Conservation (phyloP, 768 basidiomycete species). For the Mycena polygramma region DNA sequence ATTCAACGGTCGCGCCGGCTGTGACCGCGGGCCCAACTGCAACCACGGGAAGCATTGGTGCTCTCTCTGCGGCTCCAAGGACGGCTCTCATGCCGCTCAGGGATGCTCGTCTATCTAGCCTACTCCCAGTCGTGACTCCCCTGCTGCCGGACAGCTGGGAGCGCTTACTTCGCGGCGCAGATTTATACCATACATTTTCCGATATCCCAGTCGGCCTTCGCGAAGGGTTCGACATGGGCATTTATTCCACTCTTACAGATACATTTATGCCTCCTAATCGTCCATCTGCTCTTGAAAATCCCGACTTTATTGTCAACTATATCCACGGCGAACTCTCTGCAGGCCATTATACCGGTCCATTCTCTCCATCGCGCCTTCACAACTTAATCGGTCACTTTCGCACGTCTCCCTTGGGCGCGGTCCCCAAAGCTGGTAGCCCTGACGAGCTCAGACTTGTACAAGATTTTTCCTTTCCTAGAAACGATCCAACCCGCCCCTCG, state of each 20-base stretch:
- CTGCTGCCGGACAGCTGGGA: slow-evolving; percentile 40
- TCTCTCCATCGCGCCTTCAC: too few relatives aligned
- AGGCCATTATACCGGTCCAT: too few relatives aligned
- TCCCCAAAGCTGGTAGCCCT: too few relatives aligned
- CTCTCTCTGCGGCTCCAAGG: slow-evolving; percentile 32
- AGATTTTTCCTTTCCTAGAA: too few relatives aligned
- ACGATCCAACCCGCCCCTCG: too few relatives aligned
- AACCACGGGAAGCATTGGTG: slow-evolving; percentile 30
- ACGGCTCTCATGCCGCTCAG: slow-evolving; percentile 37
- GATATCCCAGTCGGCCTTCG: slow-evolving; percentile 41
- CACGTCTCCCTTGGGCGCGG: too few relatives aligned
- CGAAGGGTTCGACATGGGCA: slow-evolving; percentile 42
- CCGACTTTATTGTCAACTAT: slow-evolving; percentile 18
- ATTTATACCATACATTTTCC: slow-evolving; percentile 33
- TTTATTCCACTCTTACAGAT: slow-evolving; percentile 5
- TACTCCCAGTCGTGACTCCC: slow-evolving; percentile 42
- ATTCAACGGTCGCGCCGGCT: slow-evolving; percentile 32
- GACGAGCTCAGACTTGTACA: too few relatives aligned
- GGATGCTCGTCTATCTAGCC: slow-evolving; percentile 28
- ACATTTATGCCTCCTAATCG: slow-evolving; percentile 43
- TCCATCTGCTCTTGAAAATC: slow-evolving; percentile 32
- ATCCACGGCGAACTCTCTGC: too few relatives aligned
- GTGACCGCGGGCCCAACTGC: neutral
- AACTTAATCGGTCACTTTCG: too few relatives aligned
- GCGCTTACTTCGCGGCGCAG: slow-evolving; percentile 12